A percentile compares a stretch with the other conserved stretches of the same genome.
phyloP scores from a whole-genome alignment of 331 rosid genomes.

The Dryas integrifolia region DNA sequence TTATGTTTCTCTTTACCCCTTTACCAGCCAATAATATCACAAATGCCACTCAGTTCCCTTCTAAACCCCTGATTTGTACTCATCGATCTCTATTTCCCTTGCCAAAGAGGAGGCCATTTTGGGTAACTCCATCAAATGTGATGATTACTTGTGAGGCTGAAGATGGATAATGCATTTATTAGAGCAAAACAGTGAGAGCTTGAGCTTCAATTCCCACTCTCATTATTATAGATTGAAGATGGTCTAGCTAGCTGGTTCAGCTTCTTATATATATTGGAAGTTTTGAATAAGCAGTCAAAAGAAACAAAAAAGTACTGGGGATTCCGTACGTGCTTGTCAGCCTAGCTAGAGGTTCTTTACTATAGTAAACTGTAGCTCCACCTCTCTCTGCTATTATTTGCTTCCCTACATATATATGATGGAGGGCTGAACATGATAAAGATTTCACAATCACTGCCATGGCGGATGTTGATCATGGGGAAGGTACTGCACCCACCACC shows the following conservation, averaged over 20 bases:
- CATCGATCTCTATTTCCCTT: neutral
- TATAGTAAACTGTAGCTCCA: neutral
- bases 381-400: constrained; percentile 28
- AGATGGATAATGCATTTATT: constrained; percentile 14
- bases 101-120: constrained; percentile 31
- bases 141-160: constrained; percentile 28
- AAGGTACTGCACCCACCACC: constrained; percentile 35
- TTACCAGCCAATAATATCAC: constrained; percentile 26
- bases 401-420: constrained; percentile 18
- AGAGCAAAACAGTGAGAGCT: constrained; percentile 6
- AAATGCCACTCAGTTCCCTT: constrained; percentile 33
- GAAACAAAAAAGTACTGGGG: constrained; percentile 31
- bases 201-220: constrained; percentile 5
- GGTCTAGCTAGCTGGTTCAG: neutral
- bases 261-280: constrained; percentile 7
- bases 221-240: constrained; percentile 15
- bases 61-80: neutral
- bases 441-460: constrained; percentile 33
- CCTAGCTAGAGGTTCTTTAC: neutral
- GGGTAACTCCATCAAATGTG: constrained; percentile 37
- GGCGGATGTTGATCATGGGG: constrained; percentile 52
- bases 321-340: constrained; percentile 18
- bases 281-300: constrained; percentile 16
- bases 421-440: constrained; percentile 27
- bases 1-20: constrained; percentile 28